Conservation (phyloP, 768 basidiomycete species). For the Holtermanniella nyarrowii region DNA sequence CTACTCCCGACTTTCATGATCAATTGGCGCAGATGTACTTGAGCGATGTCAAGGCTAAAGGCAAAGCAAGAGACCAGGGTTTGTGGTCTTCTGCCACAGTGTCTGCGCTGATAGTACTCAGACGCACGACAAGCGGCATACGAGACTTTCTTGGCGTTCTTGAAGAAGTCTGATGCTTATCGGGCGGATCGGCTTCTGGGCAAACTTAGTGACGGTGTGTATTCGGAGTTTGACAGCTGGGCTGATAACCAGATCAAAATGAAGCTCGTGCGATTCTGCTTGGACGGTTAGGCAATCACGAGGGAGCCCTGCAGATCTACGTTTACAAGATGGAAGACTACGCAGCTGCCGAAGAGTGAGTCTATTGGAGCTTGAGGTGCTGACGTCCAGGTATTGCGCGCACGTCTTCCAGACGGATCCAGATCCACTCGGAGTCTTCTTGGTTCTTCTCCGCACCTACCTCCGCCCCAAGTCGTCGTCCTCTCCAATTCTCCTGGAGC, state of each 20-base stretch:
- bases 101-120: slow-evolving; percentile 26
- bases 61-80: slow-evolving; percentile 49
- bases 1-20: slow-evolving; percentile 64
- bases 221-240: neutral
- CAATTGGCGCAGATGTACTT: slow-evolving; percentile 81
- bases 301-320: slow-evolving; percentile 89
- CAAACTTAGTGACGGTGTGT: slow-evolving; percentile 67
- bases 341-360: slow-evolving; percentile 78
- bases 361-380: slow-evolving; percentile 3
- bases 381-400: slow-evolving; percentile 68
- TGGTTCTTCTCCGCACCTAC: slow-evolving; percentile 76
- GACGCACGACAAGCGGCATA: slow-evolving; percentile 51
- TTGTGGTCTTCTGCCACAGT: slow-evolving; percentile 45
- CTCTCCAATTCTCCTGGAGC: slow-evolving; percentile 50
- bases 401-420: slow-evolving; percentile 57
- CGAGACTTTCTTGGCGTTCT: slow-evolving; percentile 63
- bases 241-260: slow-evolving; percentile 55
- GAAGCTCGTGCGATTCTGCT: slow-evolving; percentile 87
- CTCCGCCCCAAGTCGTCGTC: slow-evolving; percentile 45
- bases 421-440: slow-evolving; percentile 56
- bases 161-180: slow-evolving; percentile 60
- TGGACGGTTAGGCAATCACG: slow-evolving; percentile 79
- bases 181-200: slow-evolving; percentile 70
- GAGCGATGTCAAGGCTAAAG: slow-evolving; percentile 47
- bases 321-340: slow-evolving; percentile 78